A percentile compares a stretch with the other conserved stretches of the same genome.
phyloP scores from a whole-genome alignment of 768 basidiomycete genomes.

The Mycena pura region DNA sequence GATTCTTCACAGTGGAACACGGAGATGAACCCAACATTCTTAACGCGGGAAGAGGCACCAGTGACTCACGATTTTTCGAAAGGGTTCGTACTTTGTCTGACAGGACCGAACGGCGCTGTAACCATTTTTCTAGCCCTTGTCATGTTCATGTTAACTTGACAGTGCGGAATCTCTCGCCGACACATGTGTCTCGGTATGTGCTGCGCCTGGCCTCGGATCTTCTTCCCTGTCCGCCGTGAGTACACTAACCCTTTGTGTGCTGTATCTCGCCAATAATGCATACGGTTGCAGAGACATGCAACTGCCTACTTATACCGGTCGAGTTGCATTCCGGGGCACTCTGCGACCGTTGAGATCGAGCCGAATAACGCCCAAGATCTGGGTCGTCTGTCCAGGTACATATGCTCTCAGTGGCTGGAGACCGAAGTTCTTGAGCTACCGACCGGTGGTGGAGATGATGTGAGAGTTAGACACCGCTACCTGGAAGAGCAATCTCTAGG shows the following conservation, averaged over 20 bases:
- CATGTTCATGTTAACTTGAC: slow-evolving; percentile 58
- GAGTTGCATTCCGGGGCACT: slow-evolving; percentile 67
- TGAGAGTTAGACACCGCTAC: slow-evolving; percentile 42
- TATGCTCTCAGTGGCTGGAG: slow-evolving; percentile 75
- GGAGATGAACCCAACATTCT: slow-evolving; percentile 77
- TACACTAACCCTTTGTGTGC: neutral
- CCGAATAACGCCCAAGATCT: slow-evolving; percentile 58
- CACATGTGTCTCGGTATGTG: slow-evolving; percentile 62
- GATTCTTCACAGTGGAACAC: slow-evolving; percentile 73
- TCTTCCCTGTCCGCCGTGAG: slow-evolving; percentile 24
- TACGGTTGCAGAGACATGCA: slow-evolving; percentile 44
- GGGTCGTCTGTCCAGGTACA: slow-evolving; percentile 66
- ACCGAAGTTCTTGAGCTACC: slow-evolving; percentile 60
- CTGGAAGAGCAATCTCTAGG: slow-evolving; percentile 37
- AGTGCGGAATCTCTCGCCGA: slow-evolving; percentile 76
- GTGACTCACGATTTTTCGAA: slow-evolving; percentile 68
- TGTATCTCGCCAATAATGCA: neutral
- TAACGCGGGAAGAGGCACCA: slow-evolving; percentile 50
- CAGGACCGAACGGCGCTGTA: neutral
- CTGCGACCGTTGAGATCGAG: slow-evolving; percentile 57
- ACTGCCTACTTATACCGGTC: slow-evolving; percentile 66
- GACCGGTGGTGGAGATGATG: slow-evolving; percentile 5
- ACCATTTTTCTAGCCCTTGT: slow-evolving; percentile 54
- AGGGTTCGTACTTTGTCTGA: slow-evolving; percentile 59
- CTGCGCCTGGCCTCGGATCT: slow-evolving; percentile 51